Percentiles rank a stretch among this genome's conserved stretches.
Conservation (phyloP, 1,284 basidiomycete genomes). For the Grifola frondosa region DNA sequence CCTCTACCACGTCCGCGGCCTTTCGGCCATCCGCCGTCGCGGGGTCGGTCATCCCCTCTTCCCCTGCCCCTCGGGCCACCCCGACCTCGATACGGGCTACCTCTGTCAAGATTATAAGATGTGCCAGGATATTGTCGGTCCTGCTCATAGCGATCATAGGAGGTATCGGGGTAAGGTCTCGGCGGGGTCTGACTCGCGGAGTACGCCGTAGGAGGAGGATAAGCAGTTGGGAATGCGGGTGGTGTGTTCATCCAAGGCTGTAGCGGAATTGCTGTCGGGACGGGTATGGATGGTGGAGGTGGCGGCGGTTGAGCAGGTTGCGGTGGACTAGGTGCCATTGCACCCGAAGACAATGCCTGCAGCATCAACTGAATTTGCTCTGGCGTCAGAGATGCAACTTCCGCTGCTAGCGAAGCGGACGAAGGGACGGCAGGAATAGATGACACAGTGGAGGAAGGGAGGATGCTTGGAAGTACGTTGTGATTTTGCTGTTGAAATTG, state of each 20-base stretch:
- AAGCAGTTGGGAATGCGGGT: constrained; percentile 9
- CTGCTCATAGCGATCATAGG: constrained; percentile 14
- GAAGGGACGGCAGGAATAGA: constrained; percentile 3
- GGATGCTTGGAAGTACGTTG: constrained; percentile 7
- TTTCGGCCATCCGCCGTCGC: constrained; percentile 60
- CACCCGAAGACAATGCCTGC: constrained; percentile 45
- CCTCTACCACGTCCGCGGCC: constrained; percentile 25
- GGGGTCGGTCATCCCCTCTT: constrained; percentile 39
- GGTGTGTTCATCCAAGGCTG: constrained; percentile 15
- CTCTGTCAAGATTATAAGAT: constrained; percentile 12
- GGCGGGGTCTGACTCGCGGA: constrained; percentile 4
- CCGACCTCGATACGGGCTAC: constrained; percentile 21
- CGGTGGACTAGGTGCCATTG: constrained; percentile 41
- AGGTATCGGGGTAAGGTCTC: constrained; percentile 4
- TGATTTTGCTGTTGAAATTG: constrained; percentile 14
- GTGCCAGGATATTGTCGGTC: constrained; percentile 11
- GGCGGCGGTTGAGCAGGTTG: constrained; percentile 15
- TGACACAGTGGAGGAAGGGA: background rate
- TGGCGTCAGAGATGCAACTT: constrained; percentile 57
- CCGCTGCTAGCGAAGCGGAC: constrained; percentile 36
- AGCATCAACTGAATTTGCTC: constrained; percentile 61
- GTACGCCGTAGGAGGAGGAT: constrained; percentile 5
- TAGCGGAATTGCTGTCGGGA: constrained; percentile 11
- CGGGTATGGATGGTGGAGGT: constrained; percentile 13
- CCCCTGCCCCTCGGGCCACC: constrained; percentile 33